phyloP scores from a whole-genome alignment of 1,284 basidiomycete genomes.

The Ceratobasidium sp. region DNA sequence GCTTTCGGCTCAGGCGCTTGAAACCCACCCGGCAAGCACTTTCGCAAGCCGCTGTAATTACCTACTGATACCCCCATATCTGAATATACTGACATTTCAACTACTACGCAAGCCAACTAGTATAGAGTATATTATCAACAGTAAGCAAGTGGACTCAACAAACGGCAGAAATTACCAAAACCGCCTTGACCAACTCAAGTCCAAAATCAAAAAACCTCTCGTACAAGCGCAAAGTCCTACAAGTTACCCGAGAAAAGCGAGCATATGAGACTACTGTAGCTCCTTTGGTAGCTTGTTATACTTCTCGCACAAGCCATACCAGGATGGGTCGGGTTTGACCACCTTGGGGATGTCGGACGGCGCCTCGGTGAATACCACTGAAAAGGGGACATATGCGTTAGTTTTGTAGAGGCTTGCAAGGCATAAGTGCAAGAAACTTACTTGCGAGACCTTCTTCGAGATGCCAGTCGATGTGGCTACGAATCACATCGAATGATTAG shows the following conservation, averaged over 20 bases:
- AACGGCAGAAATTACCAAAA: background rate
- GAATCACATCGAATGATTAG: background rate
- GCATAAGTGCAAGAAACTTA: slow-evolving; percentile 53
- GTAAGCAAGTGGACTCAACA: background rate
- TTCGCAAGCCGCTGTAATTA: no score
- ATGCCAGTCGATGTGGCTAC: slow-evolving; percentile 67
- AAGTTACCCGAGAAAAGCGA: background rate
- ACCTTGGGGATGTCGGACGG: slow-evolving; percentile 22
- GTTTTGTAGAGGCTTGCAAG: background rate
- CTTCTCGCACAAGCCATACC: slow-evolving; percentile 33
- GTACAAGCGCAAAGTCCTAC: background rate
- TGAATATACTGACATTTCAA: no score
- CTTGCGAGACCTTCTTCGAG: slow-evolving; percentile 55
- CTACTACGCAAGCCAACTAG: no score
- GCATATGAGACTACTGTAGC: background rate
- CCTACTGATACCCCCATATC: no score
- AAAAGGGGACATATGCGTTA: slow-evolving; percentile 29
- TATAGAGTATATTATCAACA: background rate
- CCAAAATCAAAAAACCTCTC: slow-evolving; percentile 19
- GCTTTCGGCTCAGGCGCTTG: no score
- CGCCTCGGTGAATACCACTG: slow-evolving; percentile 41
- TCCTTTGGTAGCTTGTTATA: slow-evolving; percentile 21
- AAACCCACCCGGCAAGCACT: no score
- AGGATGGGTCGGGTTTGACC: slow-evolving; percentile 14
- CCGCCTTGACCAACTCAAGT: background rate